Base-by-base conservation (phyloP, 2,329 filamentous ascomycete genomes). In the Colletotrichum musae region DNA sequence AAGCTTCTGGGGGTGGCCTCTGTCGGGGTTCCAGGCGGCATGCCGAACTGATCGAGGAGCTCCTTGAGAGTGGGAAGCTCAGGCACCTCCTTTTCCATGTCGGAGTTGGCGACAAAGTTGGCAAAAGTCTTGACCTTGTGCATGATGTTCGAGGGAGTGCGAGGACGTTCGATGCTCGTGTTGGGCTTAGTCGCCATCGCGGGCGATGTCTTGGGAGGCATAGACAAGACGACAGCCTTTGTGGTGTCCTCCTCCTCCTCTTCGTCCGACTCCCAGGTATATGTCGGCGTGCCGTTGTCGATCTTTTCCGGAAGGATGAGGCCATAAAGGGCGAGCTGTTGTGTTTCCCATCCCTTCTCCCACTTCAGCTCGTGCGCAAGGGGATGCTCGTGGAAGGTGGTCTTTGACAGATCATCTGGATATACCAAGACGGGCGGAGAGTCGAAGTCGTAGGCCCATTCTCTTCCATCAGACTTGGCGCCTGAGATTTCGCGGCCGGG, bases 401-500 rank as follows among this genome's bases (percentile, higher is more conserved):
- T 75, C 24, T 65, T 73, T 3, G 80, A 82, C 0, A 81, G 68
- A 64, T 81, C 77, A 4, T 79, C 48, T 1, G 81, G 78, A 52
- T 80, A 80, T 1, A 68, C 66, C n/a, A 78, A 72, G n/a, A 81
- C 67, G 6, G 77, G 75, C 1, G 78, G 74, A 0, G 73, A 77
- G 4, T 71, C 66, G 5, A 71, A 62, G 43, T 82, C 80, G 32
- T 74, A 73, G n/a, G 75, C 72, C 69, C 82, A 80, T 3, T 74
- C 74, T 15, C 79, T 77, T 5, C 76, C 77, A 36, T 83, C 79
- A 2, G 80, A 82, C 57, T 78, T 81, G 15, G 81, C 77, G 4
- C 75, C 75, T 0, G 79, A 80, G 10, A 82, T 70, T 59, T 83
- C 81, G 60, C 80, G 76, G 2, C 81, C 81, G 1, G 81, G 80